Percentiles rank a stretch among this genome's conserved stretches.
These are phyloP conservation scores for Astrothelium macrocarpum DNA, from an alignment of 495 filamentous ascomycete genomes.

Conservation along the genomic window DNA sequence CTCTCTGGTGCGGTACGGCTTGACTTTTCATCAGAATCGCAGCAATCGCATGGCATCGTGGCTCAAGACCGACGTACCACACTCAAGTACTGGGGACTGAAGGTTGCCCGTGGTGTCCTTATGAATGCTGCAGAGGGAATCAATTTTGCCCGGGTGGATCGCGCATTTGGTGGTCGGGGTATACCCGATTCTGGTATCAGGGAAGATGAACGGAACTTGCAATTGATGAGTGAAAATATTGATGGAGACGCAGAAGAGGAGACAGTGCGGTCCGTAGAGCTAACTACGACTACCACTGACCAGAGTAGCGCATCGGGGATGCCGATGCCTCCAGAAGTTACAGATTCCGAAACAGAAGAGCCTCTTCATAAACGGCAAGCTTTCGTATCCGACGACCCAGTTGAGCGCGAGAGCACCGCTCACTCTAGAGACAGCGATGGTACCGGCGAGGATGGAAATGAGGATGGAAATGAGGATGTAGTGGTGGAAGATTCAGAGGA, in stretches of 20 bases:
- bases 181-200: slow-evolving; percentile 22
- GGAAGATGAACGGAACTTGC: slow-evolving; percentile 23
- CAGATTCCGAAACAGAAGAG: slow-evolving; percentile 8
- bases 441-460: slow-evolving; percentile 20
- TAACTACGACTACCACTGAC: neutral
- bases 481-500: slow-evolving; percentile 13
- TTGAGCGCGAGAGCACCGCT: neutral
- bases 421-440: neutral
- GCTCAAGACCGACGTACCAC: slow-evolving; percentile 34
- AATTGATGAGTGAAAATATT: slow-evolving; percentile 15
- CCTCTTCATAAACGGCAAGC: slow-evolving; percentile 10
- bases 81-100: slow-evolving; percentile 50
- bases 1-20: slow-evolving; percentile 34
- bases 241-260: slow-evolving; percentile 20
- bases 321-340: neutral
- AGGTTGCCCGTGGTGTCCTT: slow-evolving; percentile 52
- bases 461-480: slow-evolving; percentile 32
- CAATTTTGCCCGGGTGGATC: slow-evolving; percentile 50
- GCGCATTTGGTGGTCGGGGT: slow-evolving; percentile 52
- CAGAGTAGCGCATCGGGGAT: neutral
- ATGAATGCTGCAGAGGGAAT: slow-evolving; percentile 51
- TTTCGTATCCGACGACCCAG: neutral
- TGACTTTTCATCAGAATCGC: slow-evolving; percentile 11
- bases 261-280: slow-evolving; percentile 6
- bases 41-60: neutral